Conservation (phyloP, 2,329 filamentous ascomycete genomes). For the Fusarium hainanense region DNA sequence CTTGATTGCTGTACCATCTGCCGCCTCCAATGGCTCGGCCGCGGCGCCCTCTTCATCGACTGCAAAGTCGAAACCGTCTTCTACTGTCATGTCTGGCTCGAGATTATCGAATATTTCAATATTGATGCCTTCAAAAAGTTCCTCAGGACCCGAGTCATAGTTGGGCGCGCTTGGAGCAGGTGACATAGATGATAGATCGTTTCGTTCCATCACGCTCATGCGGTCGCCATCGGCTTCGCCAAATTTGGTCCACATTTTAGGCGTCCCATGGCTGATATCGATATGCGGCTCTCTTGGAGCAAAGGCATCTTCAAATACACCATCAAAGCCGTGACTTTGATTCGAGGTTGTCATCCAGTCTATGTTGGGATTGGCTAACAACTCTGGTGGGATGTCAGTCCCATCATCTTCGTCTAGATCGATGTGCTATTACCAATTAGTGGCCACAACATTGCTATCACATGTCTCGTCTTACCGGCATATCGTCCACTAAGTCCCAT, state of each 20-base stretch:
- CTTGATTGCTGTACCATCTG: neutral
- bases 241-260: slow-evolving; percentile 36
- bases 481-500: slow-evolving; percentile 14
- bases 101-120: slow-evolving; percentile 6
- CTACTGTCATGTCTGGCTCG: slow-evolving; percentile 3
- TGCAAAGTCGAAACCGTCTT: neutral
- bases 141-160: slow-evolving; percentile 1
- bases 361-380: neutral
- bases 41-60: neutral
- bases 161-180: slow-evolving; percentile 1
- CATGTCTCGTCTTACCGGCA: slow-evolving; percentile 22
- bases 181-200: slow-evolving; percentile 17
- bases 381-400: slow-evolving; percentile 9
- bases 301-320: slow-evolving; percentile 19
- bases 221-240: slow-evolving; percentile 26
- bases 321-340: slow-evolving; percentile 10
- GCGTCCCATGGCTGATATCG: neutral
- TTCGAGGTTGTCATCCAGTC: slow-evolving; percentile 1
- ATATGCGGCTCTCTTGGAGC: slow-evolving; percentile 2
- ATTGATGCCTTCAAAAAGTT: slow-evolving; percentile 12
- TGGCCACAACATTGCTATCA: neutral
- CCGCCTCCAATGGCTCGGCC: slow-evolving; percentile 2
- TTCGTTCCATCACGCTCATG: slow-evolving; percentile 9
- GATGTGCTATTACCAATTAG: slow-evolving; percentile 13
- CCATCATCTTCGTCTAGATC: slow-evolving; percentile 16